phyloP scores from a whole-genome alignment of 768 basidiomycete genomes.

The Trametes meyenii region DNA sequence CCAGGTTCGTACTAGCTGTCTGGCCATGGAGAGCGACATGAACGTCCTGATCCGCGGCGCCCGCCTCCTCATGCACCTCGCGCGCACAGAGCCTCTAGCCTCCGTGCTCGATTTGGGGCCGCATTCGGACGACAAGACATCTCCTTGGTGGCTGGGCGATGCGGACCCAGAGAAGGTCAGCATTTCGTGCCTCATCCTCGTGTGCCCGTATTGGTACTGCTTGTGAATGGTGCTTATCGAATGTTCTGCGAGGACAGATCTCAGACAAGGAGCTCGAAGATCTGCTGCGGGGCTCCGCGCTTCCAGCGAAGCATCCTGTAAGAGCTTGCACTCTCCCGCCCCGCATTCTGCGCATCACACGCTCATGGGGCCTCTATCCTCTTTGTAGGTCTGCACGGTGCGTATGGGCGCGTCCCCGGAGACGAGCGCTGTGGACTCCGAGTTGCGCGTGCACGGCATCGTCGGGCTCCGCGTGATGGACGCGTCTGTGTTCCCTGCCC shows the following conservation, averaged over 20 bases:
- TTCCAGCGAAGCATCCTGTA: neutral
- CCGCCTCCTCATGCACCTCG: slow-evolving; percentile 40
- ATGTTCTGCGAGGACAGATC: neutral
- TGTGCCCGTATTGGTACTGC: too few species aligned
- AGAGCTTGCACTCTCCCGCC: too few species aligned
- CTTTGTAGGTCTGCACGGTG: slow-evolving; percentile 35
- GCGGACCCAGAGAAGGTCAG: slow-evolving; percentile 18
- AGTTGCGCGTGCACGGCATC: slow-evolving; percentile 45
- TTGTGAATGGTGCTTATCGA: too few species aligned
- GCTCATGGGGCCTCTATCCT: too few species aligned
- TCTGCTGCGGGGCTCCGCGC: neutral
- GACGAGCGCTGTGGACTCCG: slow-evolving; percentile 45
- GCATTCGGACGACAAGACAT: neutral
- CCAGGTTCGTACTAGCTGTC: too few species aligned
- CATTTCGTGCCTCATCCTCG: too few species aligned
- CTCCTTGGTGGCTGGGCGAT: slow-evolving; percentile 9
- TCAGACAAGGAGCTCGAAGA: slow-evolving; percentile 2
- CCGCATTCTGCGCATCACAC: too few species aligned
- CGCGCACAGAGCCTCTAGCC: slow-evolving; percentile 40
- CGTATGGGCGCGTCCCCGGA: slow-evolving; percentile 34
- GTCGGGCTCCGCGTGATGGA: slow-evolving; percentile 39
- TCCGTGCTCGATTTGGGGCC: slow-evolving; percentile 33
- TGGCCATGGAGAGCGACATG: slow-evolving; percentile 43
- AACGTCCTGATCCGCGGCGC: slow-evolving; percentile 41
- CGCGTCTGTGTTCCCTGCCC: slow-evolving; percentile 8